phyloP scores from a whole-genome alignment of 2,329 filamentous ascomycete species.

The Microdochium bolleyi region DNA sequence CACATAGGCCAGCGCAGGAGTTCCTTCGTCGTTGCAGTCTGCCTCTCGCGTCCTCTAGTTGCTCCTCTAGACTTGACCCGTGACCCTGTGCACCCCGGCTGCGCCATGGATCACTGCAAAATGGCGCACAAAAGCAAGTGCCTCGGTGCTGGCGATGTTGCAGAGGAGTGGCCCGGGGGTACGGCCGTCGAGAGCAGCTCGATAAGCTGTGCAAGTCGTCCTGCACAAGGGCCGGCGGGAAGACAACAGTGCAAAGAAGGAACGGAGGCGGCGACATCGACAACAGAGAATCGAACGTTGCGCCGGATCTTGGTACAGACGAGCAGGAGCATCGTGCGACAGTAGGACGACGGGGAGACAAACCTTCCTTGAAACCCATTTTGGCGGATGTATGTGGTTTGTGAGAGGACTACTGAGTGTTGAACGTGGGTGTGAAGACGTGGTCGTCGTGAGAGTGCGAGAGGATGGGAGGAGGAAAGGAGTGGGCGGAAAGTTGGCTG shows the following conservation, averaged over 20 bases:
- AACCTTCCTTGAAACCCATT: slow-evolving; percentile 37
- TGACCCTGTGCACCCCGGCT: neutral
- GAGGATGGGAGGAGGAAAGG: neutral
- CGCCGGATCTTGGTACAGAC: neutral
- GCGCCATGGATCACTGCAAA: neutral
- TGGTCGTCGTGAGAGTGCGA: neutral
- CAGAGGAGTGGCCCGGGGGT: too few species aligned
- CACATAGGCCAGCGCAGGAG: too few species aligned
- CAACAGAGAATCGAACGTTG: neutral
- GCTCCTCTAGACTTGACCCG: neutral
- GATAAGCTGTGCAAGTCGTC: too few species aligned
- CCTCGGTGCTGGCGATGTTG: too few species aligned
- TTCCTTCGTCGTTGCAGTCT: too few species aligned
- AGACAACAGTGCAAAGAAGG: too few species aligned
- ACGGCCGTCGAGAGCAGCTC: too few species aligned
- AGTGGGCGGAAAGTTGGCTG: slow-evolving; percentile 5
- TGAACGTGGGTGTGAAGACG: slow-evolving; percentile 2
- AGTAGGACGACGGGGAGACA: slow-evolving; percentile 15
- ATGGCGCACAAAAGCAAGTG: neutral
- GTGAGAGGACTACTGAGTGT: slow-evolving; percentile 21
- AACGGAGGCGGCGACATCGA: neutral
- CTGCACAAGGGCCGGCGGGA: too few species aligned
- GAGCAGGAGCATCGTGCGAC: slow-evolving; percentile 5
- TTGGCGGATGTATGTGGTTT: slow-evolving; percentile 23
- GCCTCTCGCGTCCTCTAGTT: too few species aligned